Percentiles rank a stretch among this genome's conserved stretches.
Evolutionary conservation across 768 basidiomycete species (phyloP).

Genomic region (Mycena chlorophos): DNA sequence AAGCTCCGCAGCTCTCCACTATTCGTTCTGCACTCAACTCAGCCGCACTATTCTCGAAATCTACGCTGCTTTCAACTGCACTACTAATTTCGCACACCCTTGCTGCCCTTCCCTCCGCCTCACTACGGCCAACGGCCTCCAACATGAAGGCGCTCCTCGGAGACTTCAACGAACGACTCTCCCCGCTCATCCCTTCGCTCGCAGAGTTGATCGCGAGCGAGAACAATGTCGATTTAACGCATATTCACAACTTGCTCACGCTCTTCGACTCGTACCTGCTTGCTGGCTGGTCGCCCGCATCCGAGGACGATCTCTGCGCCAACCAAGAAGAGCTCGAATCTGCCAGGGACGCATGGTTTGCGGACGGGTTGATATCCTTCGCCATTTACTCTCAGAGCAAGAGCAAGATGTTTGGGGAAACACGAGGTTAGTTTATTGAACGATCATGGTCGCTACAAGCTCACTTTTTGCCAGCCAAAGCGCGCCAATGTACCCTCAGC

Average conservation of each 20-base stretch:
- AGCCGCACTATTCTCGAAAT: slow-evolving; percentile 35
- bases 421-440: slow-evolving; percentile 11
- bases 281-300: slow-evolving; percentile 47
- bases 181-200: slow-evolving; percentile 27
- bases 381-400: slow-evolving; percentile 50
- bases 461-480: slow-evolving; percentile 26
- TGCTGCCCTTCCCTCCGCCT: slow-evolving; percentile 46
- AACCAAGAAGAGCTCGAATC: slow-evolving; percentile 28
- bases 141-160: slow-evolving; percentile 17
- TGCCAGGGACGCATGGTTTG: slow-evolving; percentile 46
- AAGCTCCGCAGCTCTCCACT: slow-evolving; percentile 34
- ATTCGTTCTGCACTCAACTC: slow-evolving; percentile 37
- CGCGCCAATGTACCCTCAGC: slow-evolving; percentile 53
- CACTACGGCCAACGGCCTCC: slow-evolving; percentile 31
- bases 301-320: slow-evolving; percentile 8
- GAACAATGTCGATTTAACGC: slow-evolving; percentile 39
- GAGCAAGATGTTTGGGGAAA: slow-evolving; percentile 21
- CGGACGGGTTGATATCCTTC: slow-evolving; percentile 50
- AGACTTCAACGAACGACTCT: slow-evolving; percentile 29
- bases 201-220: slow-evolving; percentile 21
- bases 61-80: slow-evolving; percentile 50
- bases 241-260: slow-evolving; percentile 55
- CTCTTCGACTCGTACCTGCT: slow-evolving; percentile 66
- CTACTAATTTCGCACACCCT: slow-evolving; percentile 55
- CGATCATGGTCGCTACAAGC: slow-evolving; percentile 22